A percentile compares a stretch with the other conserved stretches of the same genome.
These are phyloP conservation scores for Aspergillus ochraceus DNA, from an alignment of 2,329 filamentous ascomycete species.

Conservation along the genomic window DNA sequence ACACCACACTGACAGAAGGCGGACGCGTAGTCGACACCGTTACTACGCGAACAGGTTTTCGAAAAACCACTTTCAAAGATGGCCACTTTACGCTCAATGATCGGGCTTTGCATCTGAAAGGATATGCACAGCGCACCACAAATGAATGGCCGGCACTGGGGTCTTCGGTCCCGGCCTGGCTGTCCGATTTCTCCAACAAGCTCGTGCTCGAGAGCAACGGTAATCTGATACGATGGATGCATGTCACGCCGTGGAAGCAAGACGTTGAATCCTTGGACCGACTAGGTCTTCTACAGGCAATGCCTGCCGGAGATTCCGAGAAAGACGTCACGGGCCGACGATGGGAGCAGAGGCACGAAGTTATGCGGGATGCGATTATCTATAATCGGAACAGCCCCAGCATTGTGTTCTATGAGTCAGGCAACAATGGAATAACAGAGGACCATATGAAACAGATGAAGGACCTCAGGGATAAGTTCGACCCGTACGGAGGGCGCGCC, in stretches of 20 bases:
- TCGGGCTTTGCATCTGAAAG: slow-evolving; percentile 2
- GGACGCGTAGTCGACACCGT: neutral
- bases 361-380: slow-evolving; percentile 7
- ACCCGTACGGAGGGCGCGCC: neutral
- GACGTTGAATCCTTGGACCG: neutral
- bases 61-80: neutral
- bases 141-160: slow-evolving; percentile 5
- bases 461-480: neutral
- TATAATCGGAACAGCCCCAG: slow-evolving; percentile 4
- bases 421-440: neutral
- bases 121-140: slow-evolving; percentile 1
- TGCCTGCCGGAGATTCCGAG: neutral
- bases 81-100: neutral
- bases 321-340: neutral
- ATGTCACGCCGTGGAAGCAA: neutral
- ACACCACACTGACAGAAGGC: neutral
- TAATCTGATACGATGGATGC: slow-evolving; percentile 1
- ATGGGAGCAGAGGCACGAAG: neutral
- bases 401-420: slow-evolving; percentile 2
- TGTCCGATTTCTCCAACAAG: neutral
- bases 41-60: neutral
- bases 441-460: slow-evolving; percentile 1
- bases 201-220: neutral
- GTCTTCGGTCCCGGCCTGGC: neutral
- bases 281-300: neutral